These are phyloP conservation scores for Yarrowia hollandica DNA, from an alignment of 805 yeast genomes.

Conservation along the genomic window DNA sequence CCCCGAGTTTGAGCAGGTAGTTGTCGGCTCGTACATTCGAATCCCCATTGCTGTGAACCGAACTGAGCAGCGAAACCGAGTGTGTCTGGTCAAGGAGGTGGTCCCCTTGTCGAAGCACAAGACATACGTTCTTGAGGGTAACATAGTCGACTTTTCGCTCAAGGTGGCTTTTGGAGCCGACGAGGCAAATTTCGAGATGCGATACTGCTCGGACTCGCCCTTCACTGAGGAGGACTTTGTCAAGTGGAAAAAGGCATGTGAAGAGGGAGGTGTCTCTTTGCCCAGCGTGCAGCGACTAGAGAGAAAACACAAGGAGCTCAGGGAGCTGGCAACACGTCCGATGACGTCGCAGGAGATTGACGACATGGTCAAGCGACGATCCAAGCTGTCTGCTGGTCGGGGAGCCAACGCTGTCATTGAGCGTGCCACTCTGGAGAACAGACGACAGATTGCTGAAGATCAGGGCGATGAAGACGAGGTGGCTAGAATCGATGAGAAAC, in stretches of 20 bases:
- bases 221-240: constrained; percentile 71
- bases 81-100: constrained; percentile 76
- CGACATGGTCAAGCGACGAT: constrained; percentile 72
- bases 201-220: constrained; percentile 74
- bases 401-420: constrained; percentile 76
- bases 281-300: constrained; percentile 68
- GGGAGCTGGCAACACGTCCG: constrained; percentile 61
- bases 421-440: constrained; percentile 69
- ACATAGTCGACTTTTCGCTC: constrained; percentile 56
- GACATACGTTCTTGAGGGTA: constrained; percentile 53
- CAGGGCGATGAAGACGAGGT: constrained; percentile 40
- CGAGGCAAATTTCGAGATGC: constrained; percentile 73
- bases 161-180: constrained; percentile 80
- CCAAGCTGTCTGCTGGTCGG: constrained; percentile 56
- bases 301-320: constrained; percentile 62
- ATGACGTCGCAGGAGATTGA: constrained; percentile 72
- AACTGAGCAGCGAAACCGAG: constrained; percentile 64
- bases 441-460: constrained; percentile 70
- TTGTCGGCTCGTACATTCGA: constrained; percentile 75
- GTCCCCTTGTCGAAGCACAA: constrained; percentile 45
- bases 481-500: constrained; percentile 40
- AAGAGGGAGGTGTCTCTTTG: constrained; percentile 54
- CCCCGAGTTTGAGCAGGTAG: constrained; percentile 71
- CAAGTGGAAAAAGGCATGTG: constrained; percentile 62
- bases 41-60: constrained; percentile 76